phyloP scores from a whole-genome alignment of 257 asterid species.

The Solanum sitiens region DNA sequence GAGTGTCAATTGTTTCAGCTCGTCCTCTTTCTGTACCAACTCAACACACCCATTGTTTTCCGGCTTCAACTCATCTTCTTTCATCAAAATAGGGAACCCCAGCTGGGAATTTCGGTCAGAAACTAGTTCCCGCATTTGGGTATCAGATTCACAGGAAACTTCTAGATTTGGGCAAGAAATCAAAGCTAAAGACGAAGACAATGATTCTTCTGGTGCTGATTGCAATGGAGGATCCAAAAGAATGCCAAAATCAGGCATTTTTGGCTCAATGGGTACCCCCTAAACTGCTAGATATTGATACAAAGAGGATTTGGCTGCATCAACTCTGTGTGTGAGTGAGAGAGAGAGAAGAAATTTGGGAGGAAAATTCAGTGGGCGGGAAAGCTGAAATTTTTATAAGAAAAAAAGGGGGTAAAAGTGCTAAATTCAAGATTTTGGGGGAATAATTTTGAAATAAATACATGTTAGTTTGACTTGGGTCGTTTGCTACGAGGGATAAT shows the following conservation, averaged over 20 bases:
- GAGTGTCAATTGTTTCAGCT: neutral
- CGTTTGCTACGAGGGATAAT: neutral
- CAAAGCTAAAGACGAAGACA: neutral
- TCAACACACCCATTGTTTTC: neutral
- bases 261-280: neutral
- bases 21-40: neutral
- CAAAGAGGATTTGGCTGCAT: neutral
- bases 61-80: neutral
- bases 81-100: neutral
- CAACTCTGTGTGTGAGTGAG: neutral
- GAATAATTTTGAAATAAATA: neutral
- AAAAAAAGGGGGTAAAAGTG: neutral
- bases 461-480: neutral
- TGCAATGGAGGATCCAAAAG: constrained; percentile 9
- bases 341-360: neutral
- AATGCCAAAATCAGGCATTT: constrained; percentile 41
- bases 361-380: constrained; percentile 1
- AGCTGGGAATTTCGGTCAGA: neutral
- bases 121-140: neutral
- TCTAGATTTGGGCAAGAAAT: neutral
- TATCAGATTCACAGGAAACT: neutral
- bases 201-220: neutral
- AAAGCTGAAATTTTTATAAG: neutral
- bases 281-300: neutral
- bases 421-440: neutral